phyloP scores from a whole-genome alignment of 192 early-diverging fungal species.

The Umbelopsis sp. region DNA sequence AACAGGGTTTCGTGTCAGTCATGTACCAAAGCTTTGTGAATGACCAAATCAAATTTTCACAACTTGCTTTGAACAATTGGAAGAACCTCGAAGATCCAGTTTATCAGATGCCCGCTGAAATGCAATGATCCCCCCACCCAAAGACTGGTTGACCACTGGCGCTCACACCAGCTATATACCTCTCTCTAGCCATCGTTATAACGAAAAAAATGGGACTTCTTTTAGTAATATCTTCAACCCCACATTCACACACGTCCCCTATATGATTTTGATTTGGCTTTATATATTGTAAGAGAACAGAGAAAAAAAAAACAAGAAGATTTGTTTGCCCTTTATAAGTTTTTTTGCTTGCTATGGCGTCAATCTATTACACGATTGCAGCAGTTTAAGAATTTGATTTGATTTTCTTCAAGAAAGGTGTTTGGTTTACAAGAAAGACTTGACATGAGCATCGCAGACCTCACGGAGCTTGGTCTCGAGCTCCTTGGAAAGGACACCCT shows the following conservation, averaged over 20 bases:
- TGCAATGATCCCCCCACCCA: not conserved
- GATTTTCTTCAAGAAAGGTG: conserved; percentile 13
- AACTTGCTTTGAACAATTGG: conserved; percentile 27
- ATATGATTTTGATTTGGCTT: not conserved
- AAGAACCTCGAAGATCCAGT: conserved; percentile 32
- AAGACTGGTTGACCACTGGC: no score
- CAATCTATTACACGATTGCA: not conserved
- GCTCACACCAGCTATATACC: not conserved
- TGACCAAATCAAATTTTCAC: conserved; percentile 55
- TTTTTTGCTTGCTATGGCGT: conserved; percentile 12
- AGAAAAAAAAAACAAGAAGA: conserved; percentile 2
- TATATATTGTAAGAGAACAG: conserved; percentile 3
- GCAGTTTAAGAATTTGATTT: not conserved
- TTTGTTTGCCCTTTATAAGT: not conserved
- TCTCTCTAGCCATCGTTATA: not conserved
- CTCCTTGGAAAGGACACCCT: conserved; percentile 84
- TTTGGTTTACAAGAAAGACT: conserved; percentile 65
- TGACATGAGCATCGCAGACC: conserved; percentile 75
- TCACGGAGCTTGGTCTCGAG: conserved; percentile 91
- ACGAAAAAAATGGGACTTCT: no score
- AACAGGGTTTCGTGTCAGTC: conserved; percentile 52
- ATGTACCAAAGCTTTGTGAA: conserved; percentile 64
- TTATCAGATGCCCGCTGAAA: conserved; percentile 32
- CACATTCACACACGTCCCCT: not conserved
- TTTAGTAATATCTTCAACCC: not conserved